A percentile compares a stretch with the other conserved stretches of the same genome.
Evolutionary conservation across 2,329 filamentous ascomycete species (phyloP).

Genomic region (Fusarium chlamydosporum): DNA sequence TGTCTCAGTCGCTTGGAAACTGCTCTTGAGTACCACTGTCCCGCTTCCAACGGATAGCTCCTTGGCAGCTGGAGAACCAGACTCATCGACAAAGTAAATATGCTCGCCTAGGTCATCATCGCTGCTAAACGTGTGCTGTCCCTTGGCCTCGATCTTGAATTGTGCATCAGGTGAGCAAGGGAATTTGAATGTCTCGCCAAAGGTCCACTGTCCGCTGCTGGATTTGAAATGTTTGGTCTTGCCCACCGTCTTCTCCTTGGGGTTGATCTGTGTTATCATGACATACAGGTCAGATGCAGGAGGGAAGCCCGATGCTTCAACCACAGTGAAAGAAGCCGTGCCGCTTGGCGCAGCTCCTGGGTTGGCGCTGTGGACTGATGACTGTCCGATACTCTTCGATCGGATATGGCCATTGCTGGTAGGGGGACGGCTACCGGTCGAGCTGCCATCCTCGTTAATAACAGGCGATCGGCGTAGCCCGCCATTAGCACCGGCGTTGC

Average conservation of each 20-base stretch:
- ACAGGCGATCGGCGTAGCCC: conserved; percentile 61
- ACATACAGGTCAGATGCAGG: conserved; percentile 84
- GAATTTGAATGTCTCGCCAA: conserved; percentile 84
- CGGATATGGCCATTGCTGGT: conserved; percentile 62
- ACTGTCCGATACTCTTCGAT: conserved; percentile 72
- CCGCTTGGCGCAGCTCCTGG: conserved; percentile 75
- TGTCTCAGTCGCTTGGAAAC: conserved; percentile 71
- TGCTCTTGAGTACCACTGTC: conserved; percentile 79
- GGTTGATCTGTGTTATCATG: conserved; percentile 74
- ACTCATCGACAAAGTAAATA: conserved; percentile 92
- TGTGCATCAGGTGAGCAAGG: conserved; percentile 84
- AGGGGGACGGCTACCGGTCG: conserved; percentile 38
- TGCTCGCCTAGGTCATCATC: conserved; percentile 88
- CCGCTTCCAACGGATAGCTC: conserved; percentile 80
- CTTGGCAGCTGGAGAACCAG: conserved; percentile 76
- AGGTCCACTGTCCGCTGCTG: conserved; percentile 73
- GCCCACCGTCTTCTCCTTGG: conserved; percentile 83
- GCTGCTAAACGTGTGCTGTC: conserved; percentile 86
- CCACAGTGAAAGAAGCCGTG: conserved; percentile 82
- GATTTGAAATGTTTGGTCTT: conserved; percentile 94
- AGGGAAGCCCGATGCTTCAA: conserved; percentile 84
- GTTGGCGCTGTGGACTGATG: conserved; percentile 76
- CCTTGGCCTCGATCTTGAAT: conserved; percentile 88
- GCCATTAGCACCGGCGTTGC: conserved; percentile 55
- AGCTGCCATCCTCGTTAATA: conserved; percentile 54